A percentile compares a stretch with the other conserved stretches of the same genome.
phyloP scores from a whole-genome alignment of 164 flowering plant species.

The Saururus chinensis region DNA sequence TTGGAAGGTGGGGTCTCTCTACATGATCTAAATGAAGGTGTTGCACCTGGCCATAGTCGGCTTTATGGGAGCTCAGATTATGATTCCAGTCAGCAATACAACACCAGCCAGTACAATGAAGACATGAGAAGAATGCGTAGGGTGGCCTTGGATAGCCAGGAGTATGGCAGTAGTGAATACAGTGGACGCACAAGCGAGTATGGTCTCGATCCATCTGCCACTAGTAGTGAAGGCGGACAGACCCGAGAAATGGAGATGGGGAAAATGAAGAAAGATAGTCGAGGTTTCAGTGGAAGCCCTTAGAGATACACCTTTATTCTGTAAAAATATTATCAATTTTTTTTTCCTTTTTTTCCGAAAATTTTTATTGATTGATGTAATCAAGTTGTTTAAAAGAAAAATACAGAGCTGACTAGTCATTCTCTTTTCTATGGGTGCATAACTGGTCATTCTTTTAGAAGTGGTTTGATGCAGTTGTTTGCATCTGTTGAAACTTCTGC shows the following conservation, averaged over 20 bases:
- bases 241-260: constrained; percentile 62
- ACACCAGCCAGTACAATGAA: constrained; percentile 62
- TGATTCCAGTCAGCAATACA: constrained; percentile 59
- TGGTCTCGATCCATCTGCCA: constrained; percentile 57
- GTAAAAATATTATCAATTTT: constrained; percentile 5
- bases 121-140: constrained; percentile 76
- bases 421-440: too few species aligned
- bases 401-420: constrained; percentile 5
- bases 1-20: constrained; percentile 78
- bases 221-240: constrained; percentile 64
- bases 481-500: background rate
- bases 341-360: background rate
- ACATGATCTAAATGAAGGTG: constrained; percentile 62
- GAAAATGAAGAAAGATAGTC: constrained; percentile 28
- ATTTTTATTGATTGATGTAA: constrained; percentile 16
- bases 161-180: constrained; percentile 59
- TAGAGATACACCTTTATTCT: constrained; percentile 1
- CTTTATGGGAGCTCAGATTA: constrained; percentile 27
- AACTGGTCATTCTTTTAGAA: constrained; percentile 10
- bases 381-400: constrained; percentile 14
- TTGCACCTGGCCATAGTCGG: constrained; percentile 63
- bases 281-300: constrained; percentile 11
- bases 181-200: constrained; percentile 68
- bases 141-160: constrained; percentile 60
- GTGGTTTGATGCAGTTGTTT: constrained; percentile 1